Evolutionary conservation across 371 early-diverging fungal species (phyloP).

Genomic region (Mucor racemosus): DNA sequence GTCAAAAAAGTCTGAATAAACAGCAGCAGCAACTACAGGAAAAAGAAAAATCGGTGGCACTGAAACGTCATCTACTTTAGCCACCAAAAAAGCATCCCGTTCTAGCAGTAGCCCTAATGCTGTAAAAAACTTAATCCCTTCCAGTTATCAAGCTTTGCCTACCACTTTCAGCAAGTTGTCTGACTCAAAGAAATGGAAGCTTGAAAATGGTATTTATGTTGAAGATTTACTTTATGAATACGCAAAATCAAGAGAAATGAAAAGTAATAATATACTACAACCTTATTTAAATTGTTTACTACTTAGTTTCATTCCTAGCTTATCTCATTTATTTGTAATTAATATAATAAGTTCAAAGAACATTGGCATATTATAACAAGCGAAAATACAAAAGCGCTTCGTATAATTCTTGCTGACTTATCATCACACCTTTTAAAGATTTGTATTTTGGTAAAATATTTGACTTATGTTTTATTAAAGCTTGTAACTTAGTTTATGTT

Average conservation of each 20-base stretch:
- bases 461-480: not conserved
- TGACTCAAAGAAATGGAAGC: not conserved
- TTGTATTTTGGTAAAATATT: slow-evolving; percentile 9
- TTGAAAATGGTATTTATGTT: not conserved
- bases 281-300: slow-evolving; percentile 9
- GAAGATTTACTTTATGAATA: slow-evolving; percentile 17
- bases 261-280: slow-evolving; percentile 10
- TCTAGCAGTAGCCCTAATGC: not conserved
- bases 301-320: not conserved
- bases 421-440: slow-evolving; percentile 2
- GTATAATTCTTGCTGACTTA: slow-evolving; percentile 3
- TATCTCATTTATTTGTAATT: slow-evolving; percentile 15
- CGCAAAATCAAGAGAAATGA: slow-evolving; percentile 16
- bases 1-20: too few relatives aligned
- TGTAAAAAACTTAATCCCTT: not conserved
- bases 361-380: not conserved
- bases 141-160: not conserved
- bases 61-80: slow-evolving; percentile 6
- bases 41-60: slow-evolving; percentile 12
- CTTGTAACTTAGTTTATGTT: too few relatives aligned
- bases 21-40: not conserved
- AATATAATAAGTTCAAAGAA: slow-evolving; percentile 8
- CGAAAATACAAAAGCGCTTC: too few relatives aligned
- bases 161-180: not conserved
- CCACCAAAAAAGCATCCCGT: not conserved